Evolutionary conservation across 345 rosid species (phyloP), one percentile per base, ranked within the genome.

Genomic region (Brassica carinata): DNA sequence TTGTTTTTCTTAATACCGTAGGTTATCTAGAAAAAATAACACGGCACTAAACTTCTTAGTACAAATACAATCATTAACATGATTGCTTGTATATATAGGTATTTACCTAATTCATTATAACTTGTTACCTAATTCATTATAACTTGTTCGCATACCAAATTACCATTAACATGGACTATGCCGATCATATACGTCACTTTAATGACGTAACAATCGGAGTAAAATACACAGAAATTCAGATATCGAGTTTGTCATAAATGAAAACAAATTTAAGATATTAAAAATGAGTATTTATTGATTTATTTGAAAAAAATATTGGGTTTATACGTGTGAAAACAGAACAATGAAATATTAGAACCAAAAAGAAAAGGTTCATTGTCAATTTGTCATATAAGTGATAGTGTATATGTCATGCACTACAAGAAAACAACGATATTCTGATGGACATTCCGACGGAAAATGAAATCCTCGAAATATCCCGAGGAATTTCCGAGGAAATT

Each of bases 121-220:
- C 30, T 29, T 29, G 5, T 29, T 29, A 29, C 30, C 30, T 29
- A 29, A 29, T 29, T 29, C 30, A 29, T 29, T 58, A 8, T 8
- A 38, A 38, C 45, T 38, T 38, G 45, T 38, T 38, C 45, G 45
- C 13, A 17, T 55, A 7, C 61, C 9, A 55, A 55, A 17, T 55
- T 55, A 17, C 23, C 26, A 55, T 55, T 55, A 15, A 7, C 69
- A 43, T 29, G 34, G 5, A 64, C 61, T 29, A 64, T 45, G 9
- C 5, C 43, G 30, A 63, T 64, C 61, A 53, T 43, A 29, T 64
- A 64, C 71, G 72, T 75, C 64, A 75, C 33, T 23, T 64, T 11
- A 17, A 13, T 64, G 78, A 74, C 77, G 63, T 64, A 48, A 18
- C 31, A 30, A 31, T 9, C 33, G 6, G n/a, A 74, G 33, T 64